Conservation (phyloP, 2,329 filamentous ascomycete species). For the Zasmidium angulare region DNA sequence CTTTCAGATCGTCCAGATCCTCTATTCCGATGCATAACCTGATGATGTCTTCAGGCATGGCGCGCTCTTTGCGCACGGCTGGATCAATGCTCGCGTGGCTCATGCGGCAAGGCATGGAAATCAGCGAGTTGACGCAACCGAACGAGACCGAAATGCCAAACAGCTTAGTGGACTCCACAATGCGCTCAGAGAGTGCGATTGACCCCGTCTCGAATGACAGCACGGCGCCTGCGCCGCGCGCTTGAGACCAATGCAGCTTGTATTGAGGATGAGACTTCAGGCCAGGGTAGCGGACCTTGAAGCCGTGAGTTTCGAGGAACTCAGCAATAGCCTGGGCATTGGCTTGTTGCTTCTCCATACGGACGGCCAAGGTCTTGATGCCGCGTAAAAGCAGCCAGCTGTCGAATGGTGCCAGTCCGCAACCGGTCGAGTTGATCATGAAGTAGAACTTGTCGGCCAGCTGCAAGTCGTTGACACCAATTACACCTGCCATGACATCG, state of each 20-base stretch:
- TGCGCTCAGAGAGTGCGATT: constrained; percentile 76
- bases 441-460: constrained; percentile 92
- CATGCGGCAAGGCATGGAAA: constrained; percentile 99
- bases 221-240: constrained; percentile 89
- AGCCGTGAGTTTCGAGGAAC: constrained; percentile 87
- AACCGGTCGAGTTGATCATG: constrained; percentile 94
- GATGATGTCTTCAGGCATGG: constrained; percentile 96
- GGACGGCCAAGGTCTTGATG: constrained; percentile 93
- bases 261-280: constrained; percentile 95
- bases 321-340: constrained; percentile 89
- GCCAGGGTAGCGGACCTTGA: constrained; percentile 92
- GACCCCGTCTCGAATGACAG: constrained; percentile 96
- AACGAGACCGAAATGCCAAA: constrained; percentile 98
- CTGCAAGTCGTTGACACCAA: constrained; percentile 80
- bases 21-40: constrained; percentile 95
- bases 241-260: constrained; percentile 92
- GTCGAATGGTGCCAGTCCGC: constrained; percentile 91
- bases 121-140: constrained; percentile 95
- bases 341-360: constrained; percentile 97
- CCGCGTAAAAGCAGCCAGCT: constrained; percentile 93
- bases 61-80: constrained; percentile 82
- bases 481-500: constrained; percentile 97
- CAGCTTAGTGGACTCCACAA: constrained; percentile 86
- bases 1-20: constrained; percentile 85
- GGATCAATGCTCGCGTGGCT: constrained; percentile 98